Conservation (phyloP, 163 green algal species). For the Chlamydomonas reinhardtii region DNA sequence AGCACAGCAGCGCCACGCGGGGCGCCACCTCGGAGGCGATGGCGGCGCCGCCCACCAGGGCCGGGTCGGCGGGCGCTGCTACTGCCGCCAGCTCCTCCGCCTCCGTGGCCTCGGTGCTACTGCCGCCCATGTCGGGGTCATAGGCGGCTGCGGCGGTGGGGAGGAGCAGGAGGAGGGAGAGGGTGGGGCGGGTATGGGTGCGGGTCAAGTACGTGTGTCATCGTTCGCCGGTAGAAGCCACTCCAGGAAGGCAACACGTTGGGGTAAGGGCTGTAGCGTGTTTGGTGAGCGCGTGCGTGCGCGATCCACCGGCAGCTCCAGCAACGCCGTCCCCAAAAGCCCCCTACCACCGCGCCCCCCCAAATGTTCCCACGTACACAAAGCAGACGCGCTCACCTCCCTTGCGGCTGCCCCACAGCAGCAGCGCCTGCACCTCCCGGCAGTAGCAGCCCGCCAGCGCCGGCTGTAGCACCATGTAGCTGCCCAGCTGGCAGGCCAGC, state of each 20-base stretch:
- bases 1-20: constrained; percentile 31
- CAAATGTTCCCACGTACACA: too few relatives aligned
- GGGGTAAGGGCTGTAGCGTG: too few relatives aligned
- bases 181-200: too few relatives aligned
- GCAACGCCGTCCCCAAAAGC: too few relatives aligned
- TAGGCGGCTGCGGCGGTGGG: constrained; percentile 1
- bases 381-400: too few relatives aligned
- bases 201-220: too few relatives aligned
- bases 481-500: constrained; percentile 31
- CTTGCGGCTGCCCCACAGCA: constrained; percentile 41
- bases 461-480: constrained; percentile 32
- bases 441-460: constrained; percentile 20
- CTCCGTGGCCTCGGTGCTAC: constrained; percentile 6
- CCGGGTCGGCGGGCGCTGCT: not conserved
- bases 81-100: constrained; percentile 40
- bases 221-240: too few relatives aligned
- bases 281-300: too few relatives aligned
- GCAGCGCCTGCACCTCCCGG: constrained; percentile 37
- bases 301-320: too few relatives aligned
- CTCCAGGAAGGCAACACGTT: too few relatives aligned
- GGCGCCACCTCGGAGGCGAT: constrained; percentile 15
- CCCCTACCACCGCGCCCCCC: too few relatives aligned
- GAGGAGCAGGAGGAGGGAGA: too few relatives aligned
- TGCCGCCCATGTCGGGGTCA: not conserved
- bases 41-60: not conserved